Evolutionary conservation across 495 filamentous ascomycete genomes (phyloP).

Genomic region (Aspergillus kassunensis): DNA sequence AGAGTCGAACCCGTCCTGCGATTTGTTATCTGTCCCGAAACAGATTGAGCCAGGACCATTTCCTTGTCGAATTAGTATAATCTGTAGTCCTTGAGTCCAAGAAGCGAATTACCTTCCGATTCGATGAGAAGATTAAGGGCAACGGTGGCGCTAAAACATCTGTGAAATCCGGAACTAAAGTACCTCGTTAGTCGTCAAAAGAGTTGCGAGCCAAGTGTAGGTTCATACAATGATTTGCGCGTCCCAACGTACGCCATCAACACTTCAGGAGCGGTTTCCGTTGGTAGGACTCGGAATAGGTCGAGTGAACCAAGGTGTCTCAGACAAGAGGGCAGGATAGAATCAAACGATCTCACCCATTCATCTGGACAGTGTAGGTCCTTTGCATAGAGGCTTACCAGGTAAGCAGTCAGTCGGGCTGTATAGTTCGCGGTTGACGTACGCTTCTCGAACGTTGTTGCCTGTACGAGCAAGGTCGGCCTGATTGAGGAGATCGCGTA

Average conservation of each 20-base stretch:
- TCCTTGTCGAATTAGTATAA: slow-evolving; percentile 8
- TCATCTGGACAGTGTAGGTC: slow-evolving; percentile 19
- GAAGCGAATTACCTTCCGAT: slow-evolving; percentile 23
- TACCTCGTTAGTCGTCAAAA: background rate
- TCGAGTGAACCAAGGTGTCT: slow-evolving; percentile 20
- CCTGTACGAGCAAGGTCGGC: slow-evolving; percentile 1
- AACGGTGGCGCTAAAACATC: slow-evolving; percentile 23
- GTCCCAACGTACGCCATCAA: slow-evolving; percentile 24
- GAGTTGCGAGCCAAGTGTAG: background rate
- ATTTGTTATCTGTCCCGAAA: slow-evolving; percentile 20
- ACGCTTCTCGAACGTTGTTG: slow-evolving; percentile 11
- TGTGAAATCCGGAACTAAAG: slow-evolving; percentile 20
- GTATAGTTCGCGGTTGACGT: background rate
- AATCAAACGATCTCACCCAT: slow-evolving; percentile 11
- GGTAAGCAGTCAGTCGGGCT: background rate
- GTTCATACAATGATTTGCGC: slow-evolving; percentile 19
- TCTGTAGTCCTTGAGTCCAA: no score
- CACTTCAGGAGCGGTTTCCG: slow-evolving; percentile 17
- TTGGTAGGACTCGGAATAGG: slow-evolving; percentile 19
- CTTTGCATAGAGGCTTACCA: slow-evolving; percentile 20
- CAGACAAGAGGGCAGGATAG: slow-evolving; percentile 10
- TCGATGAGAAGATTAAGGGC: slow-evolving; percentile 20
- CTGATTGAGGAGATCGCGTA: slow-evolving; percentile 14
- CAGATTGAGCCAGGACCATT: slow-evolving; percentile 16
- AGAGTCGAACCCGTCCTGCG: slow-evolving; percentile 15